Percentiles rank a stretch among this genome's conserved stretches.
Conservation (phyloP, 768 basidiomycete genomes). For the Mrakia gelida region DNA sequence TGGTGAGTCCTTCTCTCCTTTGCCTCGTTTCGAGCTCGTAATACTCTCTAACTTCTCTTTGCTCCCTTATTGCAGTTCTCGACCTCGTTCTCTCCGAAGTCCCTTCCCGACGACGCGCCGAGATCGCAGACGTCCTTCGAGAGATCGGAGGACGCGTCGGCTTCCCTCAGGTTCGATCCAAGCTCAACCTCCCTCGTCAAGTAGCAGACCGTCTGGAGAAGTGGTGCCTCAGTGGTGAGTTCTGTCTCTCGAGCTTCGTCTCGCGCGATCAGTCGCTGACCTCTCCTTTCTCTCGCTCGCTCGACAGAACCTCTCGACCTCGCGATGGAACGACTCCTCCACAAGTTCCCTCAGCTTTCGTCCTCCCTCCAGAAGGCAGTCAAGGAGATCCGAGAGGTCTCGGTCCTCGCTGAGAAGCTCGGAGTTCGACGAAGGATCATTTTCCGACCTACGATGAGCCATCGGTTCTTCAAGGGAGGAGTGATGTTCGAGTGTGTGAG, state of each 20-base stretch:
- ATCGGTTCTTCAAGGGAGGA: slow-evolving; percentile 67
- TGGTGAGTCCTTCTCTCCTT: slow-evolving; percentile 1
- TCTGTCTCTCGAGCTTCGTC: slow-evolving; percentile 44
- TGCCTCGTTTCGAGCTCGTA: neutral
- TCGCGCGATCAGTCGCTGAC: neutral
- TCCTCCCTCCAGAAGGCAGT: slow-evolving; percentile 34
- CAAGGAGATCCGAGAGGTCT: slow-evolving; percentile 60
- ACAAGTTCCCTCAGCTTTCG: slow-evolving; percentile 27
- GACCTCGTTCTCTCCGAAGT: slow-evolving; percentile 62
- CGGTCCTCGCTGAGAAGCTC: slow-evolving; percentile 57
- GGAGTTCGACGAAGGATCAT: slow-evolving; percentile 62
- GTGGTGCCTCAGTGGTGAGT: slow-evolving; percentile 38
- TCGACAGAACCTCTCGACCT: slow-evolving; percentile 22
- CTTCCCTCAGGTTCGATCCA: slow-evolving; percentile 28
- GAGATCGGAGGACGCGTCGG: slow-evolving; percentile 23
- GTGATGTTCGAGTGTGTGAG: slow-evolving; percentile 57
- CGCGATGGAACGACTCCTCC: slow-evolving; percentile 31
- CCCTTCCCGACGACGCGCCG: slow-evolving; percentile 54
- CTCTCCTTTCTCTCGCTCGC: neutral
- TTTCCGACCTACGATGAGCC: slow-evolving; percentile 64
- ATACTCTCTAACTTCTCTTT: neutral
- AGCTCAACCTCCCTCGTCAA: slow-evolving; percentile 53
- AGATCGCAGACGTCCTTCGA: slow-evolving; percentile 61
- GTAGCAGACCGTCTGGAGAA: slow-evolving; percentile 74
- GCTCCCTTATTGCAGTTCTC: slow-evolving; percentile 45